Evolutionary conservation across 495 filamentous ascomycete species (phyloP).

Genomic region (Penicillium crystallinum): DNA sequence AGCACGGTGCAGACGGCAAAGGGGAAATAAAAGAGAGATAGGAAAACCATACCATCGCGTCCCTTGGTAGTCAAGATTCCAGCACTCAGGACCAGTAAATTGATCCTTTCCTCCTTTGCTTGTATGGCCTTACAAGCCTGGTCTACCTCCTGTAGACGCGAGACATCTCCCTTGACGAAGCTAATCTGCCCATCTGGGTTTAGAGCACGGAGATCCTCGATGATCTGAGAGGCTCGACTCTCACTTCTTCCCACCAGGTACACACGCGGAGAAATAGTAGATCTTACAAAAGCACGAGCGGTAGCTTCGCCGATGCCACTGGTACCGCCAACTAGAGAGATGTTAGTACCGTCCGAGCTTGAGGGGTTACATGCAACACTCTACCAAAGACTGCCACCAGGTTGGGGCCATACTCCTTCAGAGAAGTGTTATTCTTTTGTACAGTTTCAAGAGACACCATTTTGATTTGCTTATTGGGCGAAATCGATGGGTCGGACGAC

Average conservation of each 20-base stretch:
- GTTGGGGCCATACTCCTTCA: constrained; percentile 39
- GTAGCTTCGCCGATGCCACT: constrained; percentile 59
- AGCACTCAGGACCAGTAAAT: constrained; percentile 51
- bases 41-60: constrained; percentile 18
- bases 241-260: constrained; percentile 48
- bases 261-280: constrained; percentile 42
- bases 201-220: constrained; percentile 28
- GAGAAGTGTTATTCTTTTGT: constrained; percentile 35
- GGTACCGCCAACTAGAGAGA: constrained; percentile 53
- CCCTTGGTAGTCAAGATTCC: constrained; percentile 28
- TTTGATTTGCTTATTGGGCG: background rate
- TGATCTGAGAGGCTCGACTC: constrained; percentile 29
- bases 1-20: too few relatives aligned
- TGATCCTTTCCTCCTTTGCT: constrained; percentile 49
- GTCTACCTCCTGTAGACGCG: constrained; percentile 54
- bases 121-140: constrained; percentile 51
- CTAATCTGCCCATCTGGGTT: constrained; percentile 35
- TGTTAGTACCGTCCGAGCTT: background rate
- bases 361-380: background rate
- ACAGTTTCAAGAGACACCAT: constrained; percentile 44
- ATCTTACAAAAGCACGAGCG: constrained; percentile 49
- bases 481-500: background rate
- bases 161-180: constrained; percentile 53
- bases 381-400: constrained; percentile 52
- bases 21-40: too few relatives aligned